Conservation (phyloP, 78 protist genomes). For the Monosiga brevicollis region DNA sequence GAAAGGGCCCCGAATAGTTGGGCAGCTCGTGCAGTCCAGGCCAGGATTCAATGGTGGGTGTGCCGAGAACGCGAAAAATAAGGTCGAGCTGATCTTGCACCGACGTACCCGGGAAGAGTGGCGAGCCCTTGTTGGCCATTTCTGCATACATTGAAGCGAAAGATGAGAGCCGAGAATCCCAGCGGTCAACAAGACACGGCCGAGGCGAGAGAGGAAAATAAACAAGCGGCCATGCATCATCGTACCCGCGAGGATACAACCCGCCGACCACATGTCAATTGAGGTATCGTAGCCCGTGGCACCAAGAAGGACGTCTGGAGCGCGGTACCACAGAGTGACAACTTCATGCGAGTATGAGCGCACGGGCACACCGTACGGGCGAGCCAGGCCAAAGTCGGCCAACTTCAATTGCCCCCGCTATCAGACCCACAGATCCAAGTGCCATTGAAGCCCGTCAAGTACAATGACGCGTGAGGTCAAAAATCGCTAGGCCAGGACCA, state of each 20-base stretch:
- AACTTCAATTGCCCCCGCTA: conserved; percentile 73
- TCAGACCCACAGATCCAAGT: too few species aligned
- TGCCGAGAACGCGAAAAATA: conserved; percentile 85
- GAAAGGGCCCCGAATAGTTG: conserved; percentile 68
- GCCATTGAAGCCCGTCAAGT: too few species aligned
- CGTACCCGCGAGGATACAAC: conserved; percentile 92
- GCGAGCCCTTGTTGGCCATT: conserved; percentile 64
- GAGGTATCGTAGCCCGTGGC: conserved; percentile 80
- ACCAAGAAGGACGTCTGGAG: conserved; percentile 98
- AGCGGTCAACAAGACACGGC: conserved; percentile 81
- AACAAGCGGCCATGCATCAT: conserved; percentile 70
- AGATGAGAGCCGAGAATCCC: too few species aligned
- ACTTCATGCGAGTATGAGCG: conserved; percentile 80
- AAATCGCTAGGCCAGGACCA: too few species aligned
- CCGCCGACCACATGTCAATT: conserved; percentile 96
- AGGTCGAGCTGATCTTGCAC: conserved; percentile 83
- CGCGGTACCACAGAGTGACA: conserved; percentile 95
- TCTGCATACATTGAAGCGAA: conserved; percentile 96
- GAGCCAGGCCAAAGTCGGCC: conserved; percentile 92
- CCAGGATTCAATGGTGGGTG: conserved; percentile 94
- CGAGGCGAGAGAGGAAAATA: conserved; percentile 84
- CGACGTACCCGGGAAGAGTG: conserved; percentile 92
- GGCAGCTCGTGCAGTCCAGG: conserved; percentile 91
- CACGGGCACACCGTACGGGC: conserved; percentile 91
- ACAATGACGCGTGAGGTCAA: too few species aligned